Conservation (phyloP, 1,284 basidiomycete species). For the Ganoderma sp. region DNA sequence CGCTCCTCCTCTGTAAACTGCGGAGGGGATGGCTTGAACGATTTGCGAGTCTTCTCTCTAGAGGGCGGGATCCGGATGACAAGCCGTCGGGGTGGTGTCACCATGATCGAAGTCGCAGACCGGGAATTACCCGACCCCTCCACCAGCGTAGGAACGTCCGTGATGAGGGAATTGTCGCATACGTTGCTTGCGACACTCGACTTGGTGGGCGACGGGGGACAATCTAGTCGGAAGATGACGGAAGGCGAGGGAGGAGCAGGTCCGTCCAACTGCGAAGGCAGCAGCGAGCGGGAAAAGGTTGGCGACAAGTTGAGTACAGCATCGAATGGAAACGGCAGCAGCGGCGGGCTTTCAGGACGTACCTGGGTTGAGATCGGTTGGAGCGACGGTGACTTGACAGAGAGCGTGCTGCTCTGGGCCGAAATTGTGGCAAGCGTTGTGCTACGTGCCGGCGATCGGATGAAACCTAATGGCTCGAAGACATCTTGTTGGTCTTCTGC, state of each 20-base stretch:
- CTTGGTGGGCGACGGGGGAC: not conserved
- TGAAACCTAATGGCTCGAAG: slow-evolving; percentile 12
- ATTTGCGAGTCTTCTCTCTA: not conserved
- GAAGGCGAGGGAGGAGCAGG: not conserved
- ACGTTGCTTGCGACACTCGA: not conserved
- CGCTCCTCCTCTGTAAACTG: slow-evolving; percentile 17
- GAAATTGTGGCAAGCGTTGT: slow-evolving; percentile 7
- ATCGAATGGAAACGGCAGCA: slow-evolving; percentile 16
- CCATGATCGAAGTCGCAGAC: not conserved
- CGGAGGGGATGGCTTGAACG: slow-evolving; percentile 13
- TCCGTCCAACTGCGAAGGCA: slow-evolving; percentile 9
- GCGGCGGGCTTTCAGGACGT: slow-evolving; percentile 12
- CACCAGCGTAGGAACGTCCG: not conserved
- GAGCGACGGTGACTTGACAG: slow-evolving; percentile 11
- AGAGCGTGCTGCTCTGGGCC: slow-evolving; percentile 14
- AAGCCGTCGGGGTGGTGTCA: slow-evolving; percentile 3
- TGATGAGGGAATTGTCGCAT: not conserved
- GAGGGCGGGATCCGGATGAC: slow-evolving; percentile 23
- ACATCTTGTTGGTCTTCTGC: slow-evolving; percentile 4
- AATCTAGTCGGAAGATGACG: not conserved
- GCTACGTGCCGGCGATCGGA: slow-evolving; percentile 15
- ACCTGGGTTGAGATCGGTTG: slow-evolving; percentile 20
- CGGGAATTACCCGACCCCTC: not conserved
- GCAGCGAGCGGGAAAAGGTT: not conserved
- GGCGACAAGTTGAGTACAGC: slow-evolving; percentile 7